Base-by-base conservation (phyloP, 768 basidiomycete genomes). In the Lactarius hatsudake region DNA sequence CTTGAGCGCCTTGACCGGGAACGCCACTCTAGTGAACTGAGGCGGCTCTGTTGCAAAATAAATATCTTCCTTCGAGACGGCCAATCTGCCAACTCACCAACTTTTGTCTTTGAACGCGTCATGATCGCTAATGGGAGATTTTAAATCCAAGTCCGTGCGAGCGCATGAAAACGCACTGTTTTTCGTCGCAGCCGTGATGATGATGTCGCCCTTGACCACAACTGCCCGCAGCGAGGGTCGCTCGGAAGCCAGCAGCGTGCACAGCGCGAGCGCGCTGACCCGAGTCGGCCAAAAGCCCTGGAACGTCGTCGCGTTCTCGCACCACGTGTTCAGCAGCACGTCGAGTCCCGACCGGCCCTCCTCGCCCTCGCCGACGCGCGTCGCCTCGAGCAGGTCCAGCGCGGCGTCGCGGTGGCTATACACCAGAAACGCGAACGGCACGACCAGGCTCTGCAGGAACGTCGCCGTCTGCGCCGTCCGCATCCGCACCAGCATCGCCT, bases 391-490 rank as follows among this genome's bases (percentile, higher is more conserved):
- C 34, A 97, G 82, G 15, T 82, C 79, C 20, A 98, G 80, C 2
- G 95, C 89, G 0, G 87, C 86, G 69, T 94, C 89, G 28, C 87
- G 85, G 73, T 97, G 92, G 66, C 90, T 90, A 74, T 93, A 85
- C 72, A 98, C 88, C 26, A 99, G 81, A 81, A 96, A 98, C 1
- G 94, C 92, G 75, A 98, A 96, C 0, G 97, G 97, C 26, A 98
- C 81, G 61, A 96, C 83, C 15, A 99, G 83, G 72, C 92, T 94
- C 91, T 96, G 96, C 17, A 91, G 80, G 82, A 96, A 98, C 2
- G 90, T 93, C 0, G 94, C 91, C 1, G 96, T 96, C 78, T 91
- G 88, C 0, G 96, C 96, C 0, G 83, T 88, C 15, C 82, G 81
- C 84, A 99, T 91, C 2, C 96, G 84, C 10, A 78, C 79, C 0